A percentile compares a stretch with the other conserved stretches of the same genome.
phyloP scores from a whole-genome alignment of 129 eudicot species.

The Sambucus nigra region DNA sequence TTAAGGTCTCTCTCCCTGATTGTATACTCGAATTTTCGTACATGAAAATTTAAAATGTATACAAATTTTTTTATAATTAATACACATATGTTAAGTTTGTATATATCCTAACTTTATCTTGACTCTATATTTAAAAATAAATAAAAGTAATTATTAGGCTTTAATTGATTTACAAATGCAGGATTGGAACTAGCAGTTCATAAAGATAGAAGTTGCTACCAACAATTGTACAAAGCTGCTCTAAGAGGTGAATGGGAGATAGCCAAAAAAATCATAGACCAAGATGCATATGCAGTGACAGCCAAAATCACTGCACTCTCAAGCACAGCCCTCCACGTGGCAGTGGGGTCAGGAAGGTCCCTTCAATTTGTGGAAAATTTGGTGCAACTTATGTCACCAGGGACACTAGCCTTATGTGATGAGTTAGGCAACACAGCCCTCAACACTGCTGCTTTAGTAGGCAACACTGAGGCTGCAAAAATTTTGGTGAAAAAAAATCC shows the following conservation, averaged over 20 bases:
- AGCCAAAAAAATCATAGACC: slow-evolving; percentile 9
- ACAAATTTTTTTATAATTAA: too few species aligned
- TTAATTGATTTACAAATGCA: too few species aligned
- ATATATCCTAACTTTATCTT: too few species aligned
- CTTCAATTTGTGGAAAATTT: slow-evolving; percentile 19
- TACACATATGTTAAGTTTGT: too few species aligned
- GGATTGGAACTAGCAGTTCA: too few species aligned
- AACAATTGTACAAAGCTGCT: slow-evolving; percentile 26
- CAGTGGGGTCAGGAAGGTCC: slow-evolving; percentile 14
- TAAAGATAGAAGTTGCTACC: slow-evolving; percentile 8
- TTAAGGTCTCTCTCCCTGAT: too few species aligned
- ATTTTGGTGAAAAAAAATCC: slow-evolving; percentile 21
- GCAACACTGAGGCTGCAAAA: slow-evolving; percentile 24
- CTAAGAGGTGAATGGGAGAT: slow-evolving; percentile 25
- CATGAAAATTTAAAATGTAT: too few species aligned
- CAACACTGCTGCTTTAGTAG: slow-evolving; percentile 19
- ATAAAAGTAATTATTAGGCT: too few species aligned
- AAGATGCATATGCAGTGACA: slow-evolving; percentile 10
- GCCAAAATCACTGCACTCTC: slow-evolving; percentile 5
- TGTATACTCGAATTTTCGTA: too few species aligned
- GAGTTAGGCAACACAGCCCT: slow-evolving; percentile 18
- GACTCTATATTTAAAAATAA: too few species aligned
- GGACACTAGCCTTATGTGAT: slow-evolving; percentile 9
- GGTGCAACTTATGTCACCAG: slow-evolving; percentile 11
- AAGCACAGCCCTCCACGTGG: slow-evolving; percentile 25